phyloP scores from a whole-genome alignment of 2,329 filamentous ascomycete species.

The Bertia moriformis region DNA sequence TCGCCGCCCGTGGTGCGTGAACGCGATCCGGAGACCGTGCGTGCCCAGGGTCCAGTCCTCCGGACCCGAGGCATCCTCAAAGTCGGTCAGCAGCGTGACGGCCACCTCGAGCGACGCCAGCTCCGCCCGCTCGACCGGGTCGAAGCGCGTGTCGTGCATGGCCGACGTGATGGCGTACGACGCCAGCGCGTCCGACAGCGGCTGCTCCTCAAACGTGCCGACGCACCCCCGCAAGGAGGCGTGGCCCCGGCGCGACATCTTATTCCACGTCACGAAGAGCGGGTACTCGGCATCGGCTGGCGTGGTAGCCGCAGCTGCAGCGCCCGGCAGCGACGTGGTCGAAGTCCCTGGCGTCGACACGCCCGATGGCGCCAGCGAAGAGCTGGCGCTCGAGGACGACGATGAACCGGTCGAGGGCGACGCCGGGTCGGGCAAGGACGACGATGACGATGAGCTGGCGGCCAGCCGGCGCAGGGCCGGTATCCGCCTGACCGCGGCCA shows the following conservation, averaged over 20 bases:
- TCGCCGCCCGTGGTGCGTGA: conserved; percentile 56
- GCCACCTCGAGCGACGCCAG: conserved; percentile 30
- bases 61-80: conserved; percentile 58
- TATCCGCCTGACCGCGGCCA: conserved; percentile 14
- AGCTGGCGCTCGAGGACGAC: conserved; percentile 13
- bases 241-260: conserved; percentile 30
- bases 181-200: conserved; percentile 57
- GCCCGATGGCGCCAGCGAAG: conserved; percentile 11
- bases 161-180: conserved; percentile 74
- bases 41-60: conserved; percentile 80
- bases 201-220: conserved; percentile 74
- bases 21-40: conserved; percentile 78
- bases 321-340: conserved; percentile 18
- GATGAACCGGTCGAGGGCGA: conserved; percentile 11
- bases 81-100: conserved; percentile 74
- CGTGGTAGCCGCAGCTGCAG: conserved; percentile 14
- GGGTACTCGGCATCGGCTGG: conserved; percentile 55
- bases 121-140: conserved; percentile 35
- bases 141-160: conserved; percentile 47
- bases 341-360: conserved; percentile 26
- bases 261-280: conserved; percentile 93
- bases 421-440: conserved; percentile 14
- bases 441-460: conserved; percentile 14
- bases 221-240: conserved; percentile 81
- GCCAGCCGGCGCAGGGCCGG: conserved; percentile 27